Base-by-base conservation (phyloP, 2,329 filamentous ascomycete species). In the Falciphora oryzae region DNA sequence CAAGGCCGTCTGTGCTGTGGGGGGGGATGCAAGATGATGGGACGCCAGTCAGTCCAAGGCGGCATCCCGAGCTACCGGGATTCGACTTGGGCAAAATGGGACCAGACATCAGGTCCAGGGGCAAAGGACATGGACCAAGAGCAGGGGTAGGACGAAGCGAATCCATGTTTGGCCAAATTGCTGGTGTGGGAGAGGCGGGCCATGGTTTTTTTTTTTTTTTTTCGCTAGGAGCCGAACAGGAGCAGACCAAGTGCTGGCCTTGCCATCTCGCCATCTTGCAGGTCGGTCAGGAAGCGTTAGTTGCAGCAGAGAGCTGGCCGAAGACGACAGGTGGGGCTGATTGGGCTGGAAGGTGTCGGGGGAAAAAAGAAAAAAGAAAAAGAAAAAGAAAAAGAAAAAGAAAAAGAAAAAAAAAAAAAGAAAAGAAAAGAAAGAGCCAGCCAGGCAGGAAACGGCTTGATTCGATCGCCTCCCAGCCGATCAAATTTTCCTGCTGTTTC, bases 71-170 rank as follows among this genome's bases (percentile, higher is more conserved):
- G 44, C 44, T 53, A 25, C 44, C 10, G 44, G 44, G 44, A 53
- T 53, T 53, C 44, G 44, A 53, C 44, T 53, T 53, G 44, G 44
- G 44, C 44, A 53, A 53, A 53, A 53, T 53, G 44, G 44, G 44
- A 53, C 44, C 44, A n/a, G 14, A 10, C 44, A 53, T n/a, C 44
- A 53, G 22, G n/a, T 10, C 7, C 44, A 53, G 44, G 44, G 44
- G 44, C 4, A 25, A 53, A 4, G 32, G 22, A 25, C 44, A 53
- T 14, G 44, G 44, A 5, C 44, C 22, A 53, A 4, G 44, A 25
- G n/a, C 44, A 53, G 6, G 44, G 44, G 44, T 53, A 10, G 22
- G n/a, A n/a, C 10, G 44, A 22, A n/a, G 22, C 44, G 18, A 53
- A 11, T n/a, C 44, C 44, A 53, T 53, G n/a, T n/a, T 25, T 22